phyloP scores from a whole-genome alignment of 192 early-diverging fungal genomes.

The Mortierella hygrophila region DNA sequence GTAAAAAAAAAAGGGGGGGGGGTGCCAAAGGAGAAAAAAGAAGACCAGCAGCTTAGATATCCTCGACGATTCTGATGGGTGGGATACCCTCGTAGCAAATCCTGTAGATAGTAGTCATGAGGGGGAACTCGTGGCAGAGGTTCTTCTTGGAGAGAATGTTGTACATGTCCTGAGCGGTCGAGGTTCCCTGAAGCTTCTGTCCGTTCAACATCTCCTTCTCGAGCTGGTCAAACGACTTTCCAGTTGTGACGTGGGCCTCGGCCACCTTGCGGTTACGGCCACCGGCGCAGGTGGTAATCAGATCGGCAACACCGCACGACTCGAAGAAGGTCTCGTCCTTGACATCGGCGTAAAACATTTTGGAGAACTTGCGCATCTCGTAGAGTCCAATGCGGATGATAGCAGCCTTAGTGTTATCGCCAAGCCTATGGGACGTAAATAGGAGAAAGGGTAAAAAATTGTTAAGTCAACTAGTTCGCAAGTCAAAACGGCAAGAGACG shows the following conservation, averaged over 20 bases:
- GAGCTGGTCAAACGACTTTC: conserved; percentile 94
- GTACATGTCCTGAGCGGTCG: conserved; percentile 90
- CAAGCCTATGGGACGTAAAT: conserved; percentile 56
- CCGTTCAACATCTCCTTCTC: conserved; percentile 95
- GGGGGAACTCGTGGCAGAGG: conserved; percentile 74
- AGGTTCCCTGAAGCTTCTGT: conserved; percentile 96
- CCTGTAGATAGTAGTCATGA: conserved; percentile 94
- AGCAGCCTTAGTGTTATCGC: conserved; percentile 98
- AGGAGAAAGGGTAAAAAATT: background rate
- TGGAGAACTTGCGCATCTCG: conserved; percentile 95
- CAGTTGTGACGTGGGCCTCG: conserved; percentile 90
- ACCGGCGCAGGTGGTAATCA: conserved; percentile 97
- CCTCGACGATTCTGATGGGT: conserved; percentile 77
- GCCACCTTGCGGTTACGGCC: conserved; percentile 96
- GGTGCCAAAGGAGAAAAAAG: background rate
- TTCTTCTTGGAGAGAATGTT: conserved; percentile 76
- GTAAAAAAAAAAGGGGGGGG: background rate
- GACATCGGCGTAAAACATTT: conserved; percentile 86
- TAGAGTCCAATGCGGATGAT: conserved; percentile 95
- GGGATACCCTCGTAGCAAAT: conserved; percentile 87
- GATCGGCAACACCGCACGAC: conserved; percentile 96
- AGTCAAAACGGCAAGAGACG: background rate
- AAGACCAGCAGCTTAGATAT: conserved; percentile 57
- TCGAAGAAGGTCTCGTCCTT: conserved; percentile 97
- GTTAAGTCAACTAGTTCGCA: background rate